Percentiles rank a stretch among this genome's conserved stretches.
These are phyloP conservation scores for Cytospora mali DNA, from an alignment of 2,329 filamentous ascomycete genomes.

Conservation along the genomic window DNA sequence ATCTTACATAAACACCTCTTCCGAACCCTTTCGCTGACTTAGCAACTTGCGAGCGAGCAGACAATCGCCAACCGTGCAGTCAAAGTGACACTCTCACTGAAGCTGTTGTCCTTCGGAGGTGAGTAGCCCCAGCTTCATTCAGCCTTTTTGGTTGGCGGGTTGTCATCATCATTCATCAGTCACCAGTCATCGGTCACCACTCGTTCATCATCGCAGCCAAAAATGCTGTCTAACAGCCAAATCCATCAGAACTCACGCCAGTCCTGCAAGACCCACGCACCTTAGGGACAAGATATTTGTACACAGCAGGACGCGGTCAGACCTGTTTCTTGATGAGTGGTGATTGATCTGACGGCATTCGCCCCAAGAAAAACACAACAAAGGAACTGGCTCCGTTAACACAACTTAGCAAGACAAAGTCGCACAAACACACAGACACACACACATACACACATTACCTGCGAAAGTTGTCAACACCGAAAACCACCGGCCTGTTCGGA, in stretches of 20 bases:
- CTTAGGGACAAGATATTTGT: not conserved
- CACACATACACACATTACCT: no score
- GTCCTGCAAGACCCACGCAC: not conserved
- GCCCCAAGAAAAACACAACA: not conserved
- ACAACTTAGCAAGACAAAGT: not conserved
- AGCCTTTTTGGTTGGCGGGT: not conserved
- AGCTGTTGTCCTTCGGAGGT: slow-evolving; percentile 26
- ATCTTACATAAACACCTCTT: slow-evolving; percentile 29
- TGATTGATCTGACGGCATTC: not conserved
- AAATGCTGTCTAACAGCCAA: not conserved
- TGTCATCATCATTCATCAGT: not conserved
- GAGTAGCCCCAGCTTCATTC: slow-evolving; percentile 11
- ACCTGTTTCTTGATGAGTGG: not conserved
- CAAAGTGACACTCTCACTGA: slow-evolving; percentile 9
- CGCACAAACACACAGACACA: no score
- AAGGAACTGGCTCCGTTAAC: not conserved
- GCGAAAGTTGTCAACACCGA: not conserved
- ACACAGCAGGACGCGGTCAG: not conserved
- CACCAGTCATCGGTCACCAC: not conserved
- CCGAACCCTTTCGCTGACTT: slow-evolving; percentile 27
- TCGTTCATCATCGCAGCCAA: not conserved
- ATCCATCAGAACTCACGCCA: not conserved
- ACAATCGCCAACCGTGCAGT: slow-evolving; percentile 15
- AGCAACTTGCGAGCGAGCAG: slow-evolving; percentile 23
- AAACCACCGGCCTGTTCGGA: slow-evolving; percentile 10